Conservation (phyloP, 2,329 filamentous ascomycete species). For the Epichloe gansuensis region DNA sequence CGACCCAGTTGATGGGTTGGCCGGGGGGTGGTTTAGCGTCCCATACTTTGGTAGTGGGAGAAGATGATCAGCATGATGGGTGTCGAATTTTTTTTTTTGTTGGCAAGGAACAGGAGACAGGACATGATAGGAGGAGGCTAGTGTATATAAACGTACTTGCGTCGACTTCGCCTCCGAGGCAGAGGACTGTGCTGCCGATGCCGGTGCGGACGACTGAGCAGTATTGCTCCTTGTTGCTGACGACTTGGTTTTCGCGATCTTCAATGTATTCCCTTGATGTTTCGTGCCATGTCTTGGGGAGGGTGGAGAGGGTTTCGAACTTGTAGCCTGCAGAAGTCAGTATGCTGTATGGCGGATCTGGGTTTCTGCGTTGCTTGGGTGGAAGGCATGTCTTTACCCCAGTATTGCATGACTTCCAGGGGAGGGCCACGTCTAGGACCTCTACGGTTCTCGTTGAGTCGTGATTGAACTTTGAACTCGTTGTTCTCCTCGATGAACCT, state of each 20-base stretch:
- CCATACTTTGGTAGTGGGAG: slow-evolving; percentile 45
- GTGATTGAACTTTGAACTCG: slow-evolving; percentile 51
- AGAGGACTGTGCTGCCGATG: slow-evolving; percentile 59
- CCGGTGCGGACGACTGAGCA: slow-evolving; percentile 87
- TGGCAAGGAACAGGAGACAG: background rate
- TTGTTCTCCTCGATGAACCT: slow-evolving; percentile 94
- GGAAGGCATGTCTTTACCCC: slow-evolving; percentile 44
- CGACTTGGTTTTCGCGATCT: slow-evolving; percentile 51
- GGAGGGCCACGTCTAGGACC: slow-evolving; percentile 30
- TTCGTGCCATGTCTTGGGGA: slow-evolving; percentile 62
- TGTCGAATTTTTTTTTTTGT: background rate
- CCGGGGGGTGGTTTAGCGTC: slow-evolving; percentile 60
- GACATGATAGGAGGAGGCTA: slow-evolving; percentile 2
- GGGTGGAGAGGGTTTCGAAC: slow-evolving; percentile 74
- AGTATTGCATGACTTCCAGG: slow-evolving; percentile 83
- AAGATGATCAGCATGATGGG: background rate
- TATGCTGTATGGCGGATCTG: background rate
- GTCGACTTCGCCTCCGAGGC: slow-evolving; percentile 90
- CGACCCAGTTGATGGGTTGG: slow-evolving; percentile 77
- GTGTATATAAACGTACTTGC: slow-evolving; percentile 39
- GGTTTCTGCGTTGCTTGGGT: background rate
- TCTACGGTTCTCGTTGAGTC: slow-evolving; percentile 36
- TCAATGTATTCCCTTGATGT: slow-evolving; percentile 69
- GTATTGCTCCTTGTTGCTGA: slow-evolving; percentile 88
- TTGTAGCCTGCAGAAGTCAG: slow-evolving; percentile 60